A percentile compares a stretch with the other conserved stretches of the same genome.
Conservation (phyloP, 305 asterid genomes). For the Solanum hybrid region DNA sequence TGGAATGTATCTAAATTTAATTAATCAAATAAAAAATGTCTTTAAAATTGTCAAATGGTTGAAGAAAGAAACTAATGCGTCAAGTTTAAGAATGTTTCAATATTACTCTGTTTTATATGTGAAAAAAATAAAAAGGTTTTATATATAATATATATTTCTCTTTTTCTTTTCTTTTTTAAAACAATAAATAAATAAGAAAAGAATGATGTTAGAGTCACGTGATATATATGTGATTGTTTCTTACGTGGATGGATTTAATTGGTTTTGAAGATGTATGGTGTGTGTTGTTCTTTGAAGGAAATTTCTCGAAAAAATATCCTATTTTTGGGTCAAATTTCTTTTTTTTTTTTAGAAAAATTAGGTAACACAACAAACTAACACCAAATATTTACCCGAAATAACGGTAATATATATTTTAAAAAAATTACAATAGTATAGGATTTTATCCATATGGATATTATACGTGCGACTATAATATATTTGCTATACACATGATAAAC, state of each 20-base stretch:
- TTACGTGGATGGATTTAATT: neutral
- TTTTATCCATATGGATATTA: neutral
- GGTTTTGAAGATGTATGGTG: neutral
- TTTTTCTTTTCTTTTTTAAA: neutral
- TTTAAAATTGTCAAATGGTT: no score
- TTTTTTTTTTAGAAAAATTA: neutral
- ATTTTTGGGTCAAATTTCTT: neutral
- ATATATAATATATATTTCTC: neutral
- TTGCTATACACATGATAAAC: neutral
- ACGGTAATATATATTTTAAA: neutral
- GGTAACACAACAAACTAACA: neutral
- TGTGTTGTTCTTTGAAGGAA: neutral
- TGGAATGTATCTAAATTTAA: neutral
- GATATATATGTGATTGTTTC: neutral
- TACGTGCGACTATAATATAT: neutral
- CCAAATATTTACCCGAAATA: neutral
- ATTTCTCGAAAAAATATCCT: neutral
- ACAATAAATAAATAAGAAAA: neutral
- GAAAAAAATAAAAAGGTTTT: no score
- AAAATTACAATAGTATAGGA: neutral
- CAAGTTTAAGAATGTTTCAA: neutral
- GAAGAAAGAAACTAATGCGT: no score
- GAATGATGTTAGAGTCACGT: neutral
- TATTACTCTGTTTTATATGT: no score
- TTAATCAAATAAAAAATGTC: no score